Percentiles rank a stretch among this genome's conserved stretches.
phyloP scores from a whole-genome alignment of 73 alveolate species.

The Breviolum minutum region DNA sequence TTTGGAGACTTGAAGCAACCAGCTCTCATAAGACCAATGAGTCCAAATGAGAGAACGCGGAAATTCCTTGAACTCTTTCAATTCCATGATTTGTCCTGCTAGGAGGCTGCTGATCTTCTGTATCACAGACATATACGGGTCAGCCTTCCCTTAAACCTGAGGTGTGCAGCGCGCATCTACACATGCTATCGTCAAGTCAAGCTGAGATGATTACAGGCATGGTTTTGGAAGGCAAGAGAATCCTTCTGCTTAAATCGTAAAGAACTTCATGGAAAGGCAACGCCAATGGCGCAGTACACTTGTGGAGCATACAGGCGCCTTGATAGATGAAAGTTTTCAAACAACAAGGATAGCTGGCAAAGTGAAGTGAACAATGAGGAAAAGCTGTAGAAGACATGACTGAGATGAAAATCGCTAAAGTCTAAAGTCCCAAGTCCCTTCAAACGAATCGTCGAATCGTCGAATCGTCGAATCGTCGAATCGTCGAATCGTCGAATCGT shows the following conservation, averaged over 20 bases:
- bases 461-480: too few species aligned
- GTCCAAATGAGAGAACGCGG: too few species aligned
- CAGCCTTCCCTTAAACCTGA: not conserved
- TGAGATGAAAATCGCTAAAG: not conserved
- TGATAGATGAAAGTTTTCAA: not conserved
- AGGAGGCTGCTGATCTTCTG: too few species aligned
- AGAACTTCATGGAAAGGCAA: not conserved
- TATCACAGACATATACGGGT: too few species aligned
- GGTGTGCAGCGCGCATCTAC: conserved; percentile 85
- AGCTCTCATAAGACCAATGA: too few species aligned
- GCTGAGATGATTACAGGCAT: conserved; percentile 74
- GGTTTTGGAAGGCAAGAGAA: not conserved
- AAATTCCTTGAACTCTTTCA: not conserved
- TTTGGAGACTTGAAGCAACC: too few species aligned
- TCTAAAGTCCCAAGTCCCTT: not conserved
- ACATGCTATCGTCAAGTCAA: conserved; percentile 76
- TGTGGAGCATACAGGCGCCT: conserved; percentile 88
- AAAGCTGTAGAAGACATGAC: not conserved
- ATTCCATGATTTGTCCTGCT: not conserved
- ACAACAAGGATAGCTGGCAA: not conserved
- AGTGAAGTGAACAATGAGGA: not conserved
- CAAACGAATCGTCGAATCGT: not conserved
- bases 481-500: too few species aligned
- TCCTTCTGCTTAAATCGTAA: not conserved
- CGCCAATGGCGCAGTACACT: conserved; percentile 63